These are phyloP conservation scores for Clitopilus hobsonii DNA, from an alignment of 768 basidiomycete species.

Conservation along the genomic window DNA sequence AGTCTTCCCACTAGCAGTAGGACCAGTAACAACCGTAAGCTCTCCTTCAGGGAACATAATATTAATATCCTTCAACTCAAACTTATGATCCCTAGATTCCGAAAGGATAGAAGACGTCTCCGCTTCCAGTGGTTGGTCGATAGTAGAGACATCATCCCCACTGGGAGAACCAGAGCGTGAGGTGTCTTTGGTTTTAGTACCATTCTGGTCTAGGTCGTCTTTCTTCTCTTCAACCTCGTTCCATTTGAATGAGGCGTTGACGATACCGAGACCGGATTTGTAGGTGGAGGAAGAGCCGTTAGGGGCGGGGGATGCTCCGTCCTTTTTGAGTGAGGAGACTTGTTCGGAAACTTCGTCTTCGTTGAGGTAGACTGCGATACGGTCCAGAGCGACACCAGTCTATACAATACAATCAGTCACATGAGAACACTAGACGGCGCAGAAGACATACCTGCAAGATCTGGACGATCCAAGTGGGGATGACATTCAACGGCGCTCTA, in stretches of 20 bases:
- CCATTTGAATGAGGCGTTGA: constrained; percentile 60
- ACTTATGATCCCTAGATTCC: constrained; percentile 42
- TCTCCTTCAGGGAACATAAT: constrained; percentile 69
- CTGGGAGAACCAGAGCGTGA: background rate
- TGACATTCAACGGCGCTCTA: constrained; percentile 69
- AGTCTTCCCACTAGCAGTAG: constrained; percentile 82
- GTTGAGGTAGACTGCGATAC: constrained; percentile 61
- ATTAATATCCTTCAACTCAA: constrained; percentile 63
- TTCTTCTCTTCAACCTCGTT: constrained; percentile 39
- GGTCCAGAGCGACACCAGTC: constrained; percentile 60
- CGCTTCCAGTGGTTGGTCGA: constrained; percentile 7
- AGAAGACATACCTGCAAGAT: constrained; percentile 51
- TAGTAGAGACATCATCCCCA: constrained; percentile 13
- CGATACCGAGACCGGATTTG: constrained; percentile 48
- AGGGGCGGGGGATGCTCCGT: constrained; percentile 21
- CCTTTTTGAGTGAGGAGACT: constrained; percentile 60
- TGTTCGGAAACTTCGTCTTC: constrained; percentile 69
- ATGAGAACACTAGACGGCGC: background rate
- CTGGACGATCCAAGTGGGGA: constrained; percentile 78
- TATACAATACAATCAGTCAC: constrained; percentile 15
- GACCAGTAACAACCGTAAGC: constrained; percentile 70
- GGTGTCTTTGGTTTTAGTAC: constrained; percentile 7
- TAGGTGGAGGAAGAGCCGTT: constrained; percentile 16
- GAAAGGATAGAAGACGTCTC: constrained; percentile 2
- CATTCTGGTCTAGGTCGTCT: constrained; percentile 7